These are phyloP conservation scores for Schizothecium vesticola DNA, from an alignment of 495 filamentous ascomycete species.

Conservation along the genomic window DNA sequence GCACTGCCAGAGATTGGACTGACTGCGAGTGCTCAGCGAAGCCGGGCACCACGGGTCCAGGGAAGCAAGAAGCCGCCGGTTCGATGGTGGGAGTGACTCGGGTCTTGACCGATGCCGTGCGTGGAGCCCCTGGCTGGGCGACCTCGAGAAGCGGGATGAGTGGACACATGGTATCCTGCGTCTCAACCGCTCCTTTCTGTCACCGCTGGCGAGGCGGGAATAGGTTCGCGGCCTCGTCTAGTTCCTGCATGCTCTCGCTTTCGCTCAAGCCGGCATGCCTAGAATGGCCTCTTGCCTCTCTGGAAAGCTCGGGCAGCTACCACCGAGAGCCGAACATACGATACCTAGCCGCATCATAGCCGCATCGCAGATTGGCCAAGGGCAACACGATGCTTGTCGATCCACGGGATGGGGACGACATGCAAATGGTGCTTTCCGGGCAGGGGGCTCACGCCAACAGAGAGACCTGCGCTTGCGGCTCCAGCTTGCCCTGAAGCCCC, in stretches of 20 bases:
- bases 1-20: not conserved
- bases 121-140: not conserved
- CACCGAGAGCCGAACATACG: not conserved
- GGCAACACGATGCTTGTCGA: not conserved
- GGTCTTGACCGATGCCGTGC: not conserved
- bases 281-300: not conserved
- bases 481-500: not conserved
- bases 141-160: not conserved
- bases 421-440: not conserved
- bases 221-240: not conserved
- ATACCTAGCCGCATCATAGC: not conserved
- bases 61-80: not conserved
- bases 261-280: not conserved
- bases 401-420: not conserved
- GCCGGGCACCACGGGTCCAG: not conserved
- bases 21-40: not conserved
- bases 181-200: not conserved
- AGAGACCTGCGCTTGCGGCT: not conserved
- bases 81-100: not conserved
- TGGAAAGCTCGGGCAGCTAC: not conserved
- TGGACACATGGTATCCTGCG: not conserved
- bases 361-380: not conserved
- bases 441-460: not conserved
- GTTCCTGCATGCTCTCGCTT: not conserved
- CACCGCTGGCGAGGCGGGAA: not conserved